These are phyloP conservation scores for Talaromyces sp. DNA, from an alignment of 2,329 filamentous ascomycete species.

Conservation along the genomic window DNA sequence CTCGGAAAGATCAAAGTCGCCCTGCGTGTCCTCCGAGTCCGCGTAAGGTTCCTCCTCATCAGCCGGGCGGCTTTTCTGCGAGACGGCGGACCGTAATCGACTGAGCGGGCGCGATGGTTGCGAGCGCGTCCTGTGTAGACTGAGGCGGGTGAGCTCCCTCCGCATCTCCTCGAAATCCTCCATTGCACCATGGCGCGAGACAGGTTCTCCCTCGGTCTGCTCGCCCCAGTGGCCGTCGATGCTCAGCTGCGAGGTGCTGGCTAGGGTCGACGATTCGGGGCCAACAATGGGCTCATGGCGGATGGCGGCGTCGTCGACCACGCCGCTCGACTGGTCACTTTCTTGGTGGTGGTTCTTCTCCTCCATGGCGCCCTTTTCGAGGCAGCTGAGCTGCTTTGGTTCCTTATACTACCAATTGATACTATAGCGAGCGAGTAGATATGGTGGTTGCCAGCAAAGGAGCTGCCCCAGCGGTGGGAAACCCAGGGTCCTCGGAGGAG, in stretches of 20 bases:
- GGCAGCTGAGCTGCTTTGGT: background rate
- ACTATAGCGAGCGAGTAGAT: background rate
- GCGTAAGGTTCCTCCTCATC: constrained; percentile 23
- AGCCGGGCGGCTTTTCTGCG: constrained; percentile 19
- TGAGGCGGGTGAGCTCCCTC: constrained; percentile 50
- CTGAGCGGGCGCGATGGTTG: constrained; percentile 18
- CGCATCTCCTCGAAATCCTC: constrained; percentile 56
- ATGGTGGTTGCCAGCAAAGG: background rate
- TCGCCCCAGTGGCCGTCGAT: constrained; percentile 59
- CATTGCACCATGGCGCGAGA: constrained; percentile 51
- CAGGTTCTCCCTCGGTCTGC: constrained; percentile 45
- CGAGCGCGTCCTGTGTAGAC: constrained; percentile 34
- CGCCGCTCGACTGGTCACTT: background rate
- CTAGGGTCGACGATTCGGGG: constrained; percentile 10
- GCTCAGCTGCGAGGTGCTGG: constrained; percentile 15
- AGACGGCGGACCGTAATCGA: constrained; percentile 22
- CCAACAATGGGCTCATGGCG: constrained; percentile 2
- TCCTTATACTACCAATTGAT: background rate
- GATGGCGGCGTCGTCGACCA: background rate
- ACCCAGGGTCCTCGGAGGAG: background rate
- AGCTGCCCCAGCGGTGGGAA: background rate
- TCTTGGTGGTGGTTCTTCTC: background rate
- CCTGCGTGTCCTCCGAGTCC: constrained; percentile 16
- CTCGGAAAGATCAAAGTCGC: constrained; percentile 60
- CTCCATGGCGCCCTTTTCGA: background rate